These are phyloP conservation scores for Epichloe coenophiala DNA, from an alignment of 2,329 filamentous ascomycete species.

Conservation along the genomic window DNA sequence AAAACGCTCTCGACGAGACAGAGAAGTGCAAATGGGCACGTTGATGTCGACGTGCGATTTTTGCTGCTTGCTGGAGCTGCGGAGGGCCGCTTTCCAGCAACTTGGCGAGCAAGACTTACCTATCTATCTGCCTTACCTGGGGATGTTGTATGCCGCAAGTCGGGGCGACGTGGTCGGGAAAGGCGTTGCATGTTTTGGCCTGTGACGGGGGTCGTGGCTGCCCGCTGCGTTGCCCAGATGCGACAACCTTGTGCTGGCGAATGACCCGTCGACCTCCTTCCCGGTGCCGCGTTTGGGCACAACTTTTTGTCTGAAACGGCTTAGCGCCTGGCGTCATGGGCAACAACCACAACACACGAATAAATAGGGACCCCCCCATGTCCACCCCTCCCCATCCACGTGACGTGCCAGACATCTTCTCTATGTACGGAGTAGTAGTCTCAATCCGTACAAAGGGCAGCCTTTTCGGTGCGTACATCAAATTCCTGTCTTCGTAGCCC, in stretches of 20 bases:
- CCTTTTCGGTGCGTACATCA: not conserved
- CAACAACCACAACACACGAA: slow-evolving; percentile 1
- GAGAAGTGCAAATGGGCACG: not conserved
- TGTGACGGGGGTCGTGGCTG: slow-evolving; percentile 9
- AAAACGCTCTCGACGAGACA: not conserved
- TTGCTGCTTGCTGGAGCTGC: slow-evolving; percentile 3
- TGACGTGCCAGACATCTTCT: not conserved
- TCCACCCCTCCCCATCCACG: not conserved
- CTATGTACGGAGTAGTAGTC: not conserved
- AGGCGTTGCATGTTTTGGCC: slow-evolving; percentile 14
- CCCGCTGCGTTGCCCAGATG: slow-evolving; percentile 7
- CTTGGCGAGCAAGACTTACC: slow-evolving; percentile 8
- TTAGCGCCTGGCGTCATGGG: slow-evolving; percentile 8
- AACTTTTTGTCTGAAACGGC: slow-evolving; percentile 9
- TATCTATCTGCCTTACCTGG: slow-evolving; percentile 8
- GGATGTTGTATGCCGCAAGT: slow-evolving; percentile 4
- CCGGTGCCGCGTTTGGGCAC: not conserved
- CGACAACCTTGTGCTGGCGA: slow-evolving; percentile 1
- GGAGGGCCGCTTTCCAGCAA: slow-evolving; percentile 3
- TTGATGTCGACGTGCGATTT: not conserved
- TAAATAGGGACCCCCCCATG: too few species aligned
- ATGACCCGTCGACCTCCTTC: not conserved
- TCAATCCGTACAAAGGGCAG: not conserved
- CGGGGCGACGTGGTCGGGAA: slow-evolving; percentile 2
- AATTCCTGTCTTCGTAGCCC: not conserved